These are phyloP conservation scores for Podila clonocystis DNA, from an alignment of 192 early-diverging fungal species.

Conservation along the genomic window DNA sequence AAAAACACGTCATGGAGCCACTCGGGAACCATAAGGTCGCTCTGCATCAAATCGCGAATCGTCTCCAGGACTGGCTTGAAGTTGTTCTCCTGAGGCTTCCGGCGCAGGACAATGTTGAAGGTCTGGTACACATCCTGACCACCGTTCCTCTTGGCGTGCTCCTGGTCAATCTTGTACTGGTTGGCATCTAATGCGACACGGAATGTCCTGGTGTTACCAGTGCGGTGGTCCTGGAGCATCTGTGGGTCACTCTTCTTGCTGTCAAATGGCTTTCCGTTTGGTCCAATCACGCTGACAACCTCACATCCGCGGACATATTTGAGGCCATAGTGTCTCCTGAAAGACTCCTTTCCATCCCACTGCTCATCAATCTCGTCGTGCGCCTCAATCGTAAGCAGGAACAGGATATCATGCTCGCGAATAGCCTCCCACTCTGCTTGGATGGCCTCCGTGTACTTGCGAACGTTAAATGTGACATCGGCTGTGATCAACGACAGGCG, in stretches of 20 bases:
- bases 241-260: slow-evolving; percentile 49
- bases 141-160: slow-evolving; percentile 53
- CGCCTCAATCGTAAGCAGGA: slow-evolving; percentile 79
- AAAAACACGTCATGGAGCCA: slow-evolving; percentile 94
- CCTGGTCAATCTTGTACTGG: slow-evolving; percentile 83
- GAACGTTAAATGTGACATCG: slow-evolving; percentile 79
- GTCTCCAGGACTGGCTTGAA: slow-evolving; percentile 93
- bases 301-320: slow-evolving; percentile 89
- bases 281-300: slow-evolving; percentile 80
- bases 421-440: slow-evolving; percentile 90
- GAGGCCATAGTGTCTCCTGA: slow-evolving; percentile 76
- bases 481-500: slow-evolving; percentile 82
- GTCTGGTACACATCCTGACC: slow-evolving; percentile 75
- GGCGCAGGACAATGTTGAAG: slow-evolving; percentile 92
- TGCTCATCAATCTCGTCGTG: slow-evolving; percentile 53
- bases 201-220: slow-evolving; percentile 65
- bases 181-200: slow-evolving; percentile 87
- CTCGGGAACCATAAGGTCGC: slow-evolving; percentile 82
- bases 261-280: slow-evolving; percentile 66
- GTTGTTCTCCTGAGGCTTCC: slow-evolving; percentile 91
- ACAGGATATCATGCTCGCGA: slow-evolving; percentile 87
- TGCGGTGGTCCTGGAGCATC: slow-evolving; percentile 51
- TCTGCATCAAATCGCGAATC: slow-evolving; percentile 88
- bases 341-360: slow-evolving; percentile 60
- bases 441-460: slow-evolving; percentile 74